Conservation (phyloP, 2,329 filamentous ascomycete genomes). For the Phialemonium atrogriseum region DNA sequence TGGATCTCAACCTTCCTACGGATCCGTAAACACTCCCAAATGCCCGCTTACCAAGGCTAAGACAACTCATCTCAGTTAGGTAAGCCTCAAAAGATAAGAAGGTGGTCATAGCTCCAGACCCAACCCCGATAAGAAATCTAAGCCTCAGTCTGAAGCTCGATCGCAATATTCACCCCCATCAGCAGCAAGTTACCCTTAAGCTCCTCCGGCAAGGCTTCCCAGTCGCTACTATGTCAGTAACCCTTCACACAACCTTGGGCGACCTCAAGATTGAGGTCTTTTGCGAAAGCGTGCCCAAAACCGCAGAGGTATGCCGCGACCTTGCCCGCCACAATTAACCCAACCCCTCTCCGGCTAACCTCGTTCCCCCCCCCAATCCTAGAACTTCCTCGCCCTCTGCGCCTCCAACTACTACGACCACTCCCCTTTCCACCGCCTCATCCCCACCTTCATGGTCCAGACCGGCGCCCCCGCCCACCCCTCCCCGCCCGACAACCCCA, state of each 20-base stretch:
- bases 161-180: no score
- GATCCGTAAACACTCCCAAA: no score
- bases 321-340: no score
- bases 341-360: neutral
- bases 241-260: conserved; percentile 79
- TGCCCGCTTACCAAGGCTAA: no score
- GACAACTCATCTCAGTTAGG: no score
- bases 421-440: conserved; percentile 72
- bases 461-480: conserved; percentile 55
- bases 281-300: conserved; percentile 89
- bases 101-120: no score
- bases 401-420: conserved; percentile 68
- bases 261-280: conserved; percentile 94
- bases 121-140: no score
- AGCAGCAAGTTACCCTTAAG: no score
- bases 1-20: no score
- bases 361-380: conserved; percentile 7
- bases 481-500: conserved; percentile 48
- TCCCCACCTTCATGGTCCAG: conserved; percentile 75
- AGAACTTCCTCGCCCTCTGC: conserved; percentile 85
- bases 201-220: no score
- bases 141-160: no score
- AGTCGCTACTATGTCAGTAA: conserved; percentile 48
- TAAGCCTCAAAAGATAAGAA: no score
- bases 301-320: conserved; percentile 58